Conservation (phyloP, 768 basidiomycete genomes). For the Lentinula detonsa region DNA sequence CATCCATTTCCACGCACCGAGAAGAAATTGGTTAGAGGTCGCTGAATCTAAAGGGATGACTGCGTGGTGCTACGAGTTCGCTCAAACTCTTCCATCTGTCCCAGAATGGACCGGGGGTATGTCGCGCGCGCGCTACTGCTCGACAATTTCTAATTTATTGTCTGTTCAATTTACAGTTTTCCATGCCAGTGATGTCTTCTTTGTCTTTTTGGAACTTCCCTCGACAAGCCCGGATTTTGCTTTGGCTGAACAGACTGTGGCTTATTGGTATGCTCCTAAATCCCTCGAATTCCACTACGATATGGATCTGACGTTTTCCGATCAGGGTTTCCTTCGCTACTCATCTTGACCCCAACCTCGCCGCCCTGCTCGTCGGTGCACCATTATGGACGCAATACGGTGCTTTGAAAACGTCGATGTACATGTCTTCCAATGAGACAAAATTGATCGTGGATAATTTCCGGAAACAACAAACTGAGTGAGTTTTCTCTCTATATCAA, state of each 20-base stretch:
- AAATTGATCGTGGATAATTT: neutral
- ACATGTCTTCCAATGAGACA: neutral
- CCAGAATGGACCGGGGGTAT: neutral
- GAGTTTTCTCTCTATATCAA: neutral
- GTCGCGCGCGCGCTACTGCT: neutral
- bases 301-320: neutral
- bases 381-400: neutral
- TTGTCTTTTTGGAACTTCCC: constrained; percentile 2
- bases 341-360: constrained; percentile 2
- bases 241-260: constrained; percentile 1
- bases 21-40: constrained; percentile 18
- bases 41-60: constrained; percentile 15
- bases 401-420: neutral
- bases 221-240: neutral
- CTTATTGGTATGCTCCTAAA: neutral
- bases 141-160: neutral
- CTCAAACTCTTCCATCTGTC: constrained; percentile 10
- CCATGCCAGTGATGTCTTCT: constrained; percentile 7
- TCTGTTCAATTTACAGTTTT: neutral
- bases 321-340: constrained; percentile 6
- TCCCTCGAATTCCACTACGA: neutral
- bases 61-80: constrained; percentile 18
- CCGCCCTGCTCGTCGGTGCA: neutral
- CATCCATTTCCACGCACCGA: constrained; percentile 16
- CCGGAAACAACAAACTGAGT: neutral